Conservation (phyloP, 2,329 filamentous ascomycete species). For the Neoascochyta sp. region DNA sequence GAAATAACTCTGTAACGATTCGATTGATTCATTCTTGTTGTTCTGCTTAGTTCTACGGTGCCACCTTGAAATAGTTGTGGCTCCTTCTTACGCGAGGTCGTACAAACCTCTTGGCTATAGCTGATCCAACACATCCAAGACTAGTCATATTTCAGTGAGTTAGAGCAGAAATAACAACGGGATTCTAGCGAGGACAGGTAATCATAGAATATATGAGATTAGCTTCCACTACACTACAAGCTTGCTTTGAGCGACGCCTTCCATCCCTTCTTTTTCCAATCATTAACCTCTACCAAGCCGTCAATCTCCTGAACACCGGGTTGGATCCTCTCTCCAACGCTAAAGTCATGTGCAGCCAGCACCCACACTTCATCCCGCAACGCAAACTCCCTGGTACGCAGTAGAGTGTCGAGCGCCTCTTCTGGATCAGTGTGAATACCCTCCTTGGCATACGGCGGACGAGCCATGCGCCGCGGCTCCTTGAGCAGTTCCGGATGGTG, state of each 20-base stretch:
- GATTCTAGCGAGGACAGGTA: too few species aligned
- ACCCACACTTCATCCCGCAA: constrained; percentile 28
- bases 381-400: constrained; percentile 19
- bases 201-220: too few species aligned
- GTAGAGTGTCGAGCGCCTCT: constrained; percentile 25
- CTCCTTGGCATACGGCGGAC: constrained; percentile 25
- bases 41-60: too few species aligned
- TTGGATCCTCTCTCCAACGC: constrained; percentile 20
- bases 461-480: constrained; percentile 26
- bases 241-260: constrained; percentile 15
- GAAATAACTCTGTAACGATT: too few species aligned
- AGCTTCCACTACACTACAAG: too few species aligned
- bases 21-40: too few species aligned
- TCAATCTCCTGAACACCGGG: constrained; percentile 20
- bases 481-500: constrained; percentile 28
- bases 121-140: too few species aligned
- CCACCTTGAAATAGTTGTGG: too few species aligned
- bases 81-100: too few species aligned
- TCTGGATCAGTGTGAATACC: constrained; percentile 31
- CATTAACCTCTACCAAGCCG: constrained; percentile 22
- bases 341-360: constrained; percentile 31
- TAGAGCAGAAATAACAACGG: too few species aligned
- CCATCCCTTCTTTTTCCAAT: constrained; percentile 25
- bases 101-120: too few species aligned
- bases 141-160: too few species aligned